phyloP scores from a whole-genome alignment of 148 eudicot genomes.

The Bassia scoparia region DNA sequence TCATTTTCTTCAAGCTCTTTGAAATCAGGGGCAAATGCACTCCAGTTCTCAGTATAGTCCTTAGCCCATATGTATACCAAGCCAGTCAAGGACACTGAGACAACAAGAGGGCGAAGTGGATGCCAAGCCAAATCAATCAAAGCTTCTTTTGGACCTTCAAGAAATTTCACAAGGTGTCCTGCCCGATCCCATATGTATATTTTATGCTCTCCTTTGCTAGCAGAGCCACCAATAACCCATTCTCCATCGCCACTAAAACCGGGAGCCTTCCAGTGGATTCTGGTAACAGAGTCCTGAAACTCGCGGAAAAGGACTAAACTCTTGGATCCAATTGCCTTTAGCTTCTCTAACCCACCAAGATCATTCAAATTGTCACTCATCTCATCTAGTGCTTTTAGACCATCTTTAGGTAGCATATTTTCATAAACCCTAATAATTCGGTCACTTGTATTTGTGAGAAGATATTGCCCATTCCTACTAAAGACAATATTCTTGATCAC shows the following conservation, averaged over 20 bases:
- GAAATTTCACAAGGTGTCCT: slow-evolving; percentile 96
- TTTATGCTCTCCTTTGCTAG: slow-evolving; percentile 95
- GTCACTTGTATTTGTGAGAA: slow-evolving; percentile 92
- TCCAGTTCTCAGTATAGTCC: slow-evolving; percentile 95
- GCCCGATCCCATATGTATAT: slow-evolving; percentile 90
- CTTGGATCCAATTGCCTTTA: slow-evolving; percentile 67
- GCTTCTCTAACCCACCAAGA: slow-evolving; percentile 49
- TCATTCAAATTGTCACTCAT: slow-evolving; percentile 34
- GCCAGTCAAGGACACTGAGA: slow-evolving; percentile 86
- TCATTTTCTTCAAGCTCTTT: slow-evolving; percentile 98
- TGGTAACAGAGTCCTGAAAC: slow-evolving; percentile 91
- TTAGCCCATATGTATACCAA: slow-evolving; percentile 94
- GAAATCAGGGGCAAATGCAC: slow-evolving; percentile 97
- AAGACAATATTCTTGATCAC: slow-evolving; percentile 77
- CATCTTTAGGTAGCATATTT: slow-evolving; percentile 71
- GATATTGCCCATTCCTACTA: slow-evolving; percentile 74
- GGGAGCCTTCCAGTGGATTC: slow-evolving; percentile 91
- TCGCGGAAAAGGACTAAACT: slow-evolving; percentile 75
- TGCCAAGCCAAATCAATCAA: slow-evolving; percentile 95
- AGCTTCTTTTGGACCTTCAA: slow-evolving; percentile 94
- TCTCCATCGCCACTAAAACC: slow-evolving; percentile 98
- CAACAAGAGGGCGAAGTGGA: slow-evolving; percentile 81
- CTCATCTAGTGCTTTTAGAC: slow-evolving; percentile 52
- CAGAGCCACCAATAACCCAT: slow-evolving; percentile 97
- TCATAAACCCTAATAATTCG: slow-evolving; percentile 84